phyloP scores from a whole-genome alignment of 2,329 filamentous ascomycete genomes.

The Colletotrichum orbiculare region DNA sequence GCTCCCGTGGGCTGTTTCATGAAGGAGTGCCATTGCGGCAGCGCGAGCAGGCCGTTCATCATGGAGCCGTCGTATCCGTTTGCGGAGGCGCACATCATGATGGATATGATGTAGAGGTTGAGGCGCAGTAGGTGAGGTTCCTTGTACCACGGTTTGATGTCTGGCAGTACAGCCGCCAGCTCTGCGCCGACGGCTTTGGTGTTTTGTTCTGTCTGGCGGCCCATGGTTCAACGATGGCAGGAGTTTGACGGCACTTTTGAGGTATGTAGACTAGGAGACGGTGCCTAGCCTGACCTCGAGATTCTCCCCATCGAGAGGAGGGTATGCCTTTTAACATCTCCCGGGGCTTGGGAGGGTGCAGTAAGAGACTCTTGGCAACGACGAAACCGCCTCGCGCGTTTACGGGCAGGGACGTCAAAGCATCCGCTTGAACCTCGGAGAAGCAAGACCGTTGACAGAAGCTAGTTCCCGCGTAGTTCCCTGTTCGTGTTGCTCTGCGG shows the following conservation, averaged over 20 bases:
- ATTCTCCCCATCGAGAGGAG: too few relatives aligned
- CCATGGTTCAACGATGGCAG: background rate
- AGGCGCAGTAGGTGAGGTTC: constrained; percentile 54
- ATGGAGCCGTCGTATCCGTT: too few relatives aligned
- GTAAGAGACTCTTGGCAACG: background rate
- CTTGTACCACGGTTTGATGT: constrained; percentile 54
- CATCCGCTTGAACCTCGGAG: constrained; percentile 4
- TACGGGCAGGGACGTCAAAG: background rate
- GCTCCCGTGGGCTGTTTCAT: too few relatives aligned
- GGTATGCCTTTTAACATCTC: too few relatives aligned
- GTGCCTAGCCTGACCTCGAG: background rate
- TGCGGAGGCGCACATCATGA: too few relatives aligned
- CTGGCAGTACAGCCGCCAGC: constrained; percentile 49
- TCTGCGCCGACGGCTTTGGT: constrained; percentile 25
- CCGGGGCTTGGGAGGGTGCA: background rate
- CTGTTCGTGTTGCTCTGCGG: constrained; percentile 1
- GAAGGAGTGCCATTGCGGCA: too few relatives aligned
- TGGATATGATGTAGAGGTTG: constrained; percentile 49
- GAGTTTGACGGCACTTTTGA: background rate
- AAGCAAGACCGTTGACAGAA: background rate
- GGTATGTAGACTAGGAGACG: background rate
- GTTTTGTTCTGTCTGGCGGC: constrained; percentile 4
- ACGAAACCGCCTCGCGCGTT: background rate
- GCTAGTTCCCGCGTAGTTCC: background rate
- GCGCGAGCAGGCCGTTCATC: too few relatives aligned